Base-by-base conservation (phyloP, 2,329 filamentous ascomycete genomes). In the Aspergillus tanneri region DNA sequence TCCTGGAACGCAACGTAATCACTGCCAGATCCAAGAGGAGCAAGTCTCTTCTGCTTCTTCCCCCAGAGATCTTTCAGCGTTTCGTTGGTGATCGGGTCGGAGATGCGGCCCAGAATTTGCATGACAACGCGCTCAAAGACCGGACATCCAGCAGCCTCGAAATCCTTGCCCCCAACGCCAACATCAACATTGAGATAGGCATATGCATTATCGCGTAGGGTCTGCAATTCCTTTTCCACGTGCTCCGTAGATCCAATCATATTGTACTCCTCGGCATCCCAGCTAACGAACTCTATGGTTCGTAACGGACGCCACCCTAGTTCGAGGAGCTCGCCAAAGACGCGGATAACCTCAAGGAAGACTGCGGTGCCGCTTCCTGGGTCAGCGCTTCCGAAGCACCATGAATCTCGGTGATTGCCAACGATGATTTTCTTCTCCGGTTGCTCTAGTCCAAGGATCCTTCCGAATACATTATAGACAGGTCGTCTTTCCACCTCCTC, bases 261-360 rank as follows among this genome's bases (percentile, higher is more conserved):
- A 69, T 96, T 96, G 74, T 96, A 97, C 69, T 92, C 90, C 58
- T 86, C 86, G 3, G 83, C 93, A 67, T 99, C 93, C 93, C 93
- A 99, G 25, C 89, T 96, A 63, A 91, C 90, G 68, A 99, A 97
- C 67, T 95, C 88, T 55, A 99, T 95, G 3, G 90, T 95, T n/a
- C 93, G 86, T 12, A 95, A 77, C 1, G 93, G 93, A 21, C 88
- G 81, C 93, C 93, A 99, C 44, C 91, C 92, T 48, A 84, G 81
- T 12, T 77, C 71, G 18, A 85, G 77, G 12, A 97, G 79, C 54
- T 89, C 83, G 32, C 90, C 90, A 60, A 99, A 88, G 40, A 96
- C 84, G 36, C 87, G 84, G 18, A 88, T 85, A 49, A 97, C 78
- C 72, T 99, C 93, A 45, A 97, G 79, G 79, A 99, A 86, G 32